Evolutionary conservation across 2,329 filamentous ascomycete genomes (phyloP), one percentile per base, ranked within the genome.

Genomic region (Alternaria burnsii): DNA sequence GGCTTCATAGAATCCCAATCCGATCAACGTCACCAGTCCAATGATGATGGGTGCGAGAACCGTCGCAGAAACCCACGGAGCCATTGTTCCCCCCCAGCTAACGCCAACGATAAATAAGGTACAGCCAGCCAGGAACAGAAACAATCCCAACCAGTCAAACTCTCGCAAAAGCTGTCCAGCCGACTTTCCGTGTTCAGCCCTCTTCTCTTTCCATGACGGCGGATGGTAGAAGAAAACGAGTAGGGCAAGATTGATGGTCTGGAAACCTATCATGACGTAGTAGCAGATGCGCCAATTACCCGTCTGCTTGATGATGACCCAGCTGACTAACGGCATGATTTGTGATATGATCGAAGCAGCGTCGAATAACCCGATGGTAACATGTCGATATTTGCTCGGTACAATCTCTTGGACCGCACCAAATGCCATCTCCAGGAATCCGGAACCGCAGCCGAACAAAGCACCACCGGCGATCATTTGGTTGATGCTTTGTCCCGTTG

Each of bases 381-480:
- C 70, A 59, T 80, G 73, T n/a, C 79, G 70, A 58, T 76, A 78
- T 34, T 70, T 71, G 57, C 76, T 79, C 9, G 79, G 79, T 28
- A 81, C 74, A 28, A 79, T 76, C 65, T 80, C 79, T 67, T 75
- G 71, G 14, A 74, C 71, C n/a, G 70, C 71, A 34, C 71, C 79
- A 63, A 79, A 82, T 14, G 75, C 72, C 68, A 80, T 76, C 55
- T 82, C 79, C 46, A 79, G 72, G 55, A 81, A 78, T 1, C 79
- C 79, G 20, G 72, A 73, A 5, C 79, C 79, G n/a, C 75, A 70
- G 16, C 80, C 79, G 52, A 82, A 80, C 22, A 82, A 67, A 10
- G 74, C 77, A 14, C 79, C 78, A 18, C 75, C 75, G 5, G 71
- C 77, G 54, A 82, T 81, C 78, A 81, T 81, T 54, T 78, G 74